phyloP scores from a whole-genome alignment of 2,329 filamentous ascomycete species.

The Lecanicillium sp. region DNA sequence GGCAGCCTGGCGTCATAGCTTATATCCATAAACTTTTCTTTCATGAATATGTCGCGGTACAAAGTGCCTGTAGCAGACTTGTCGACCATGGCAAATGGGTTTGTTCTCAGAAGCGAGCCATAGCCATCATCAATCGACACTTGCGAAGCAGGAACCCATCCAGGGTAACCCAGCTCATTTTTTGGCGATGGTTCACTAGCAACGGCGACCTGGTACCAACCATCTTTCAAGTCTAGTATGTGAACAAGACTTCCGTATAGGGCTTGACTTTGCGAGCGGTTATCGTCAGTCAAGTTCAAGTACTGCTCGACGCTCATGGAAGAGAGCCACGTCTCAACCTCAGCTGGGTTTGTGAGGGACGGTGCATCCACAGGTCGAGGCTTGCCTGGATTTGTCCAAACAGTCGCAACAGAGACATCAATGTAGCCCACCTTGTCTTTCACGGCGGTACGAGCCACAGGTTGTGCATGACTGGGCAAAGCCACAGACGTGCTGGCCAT shows the following conservation, averaged over 20 bases:
- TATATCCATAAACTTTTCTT: constrained; percentile 1
- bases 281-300: constrained; percentile 1
- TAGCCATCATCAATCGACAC: not conserved
- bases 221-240: not conserved
- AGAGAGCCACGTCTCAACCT: not conserved
- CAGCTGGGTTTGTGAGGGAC: not conserved
- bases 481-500: too few relatives aligned
- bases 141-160: constrained; percentile 1
- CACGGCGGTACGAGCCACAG: too few relatives aligned
- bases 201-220: constrained; percentile 1
- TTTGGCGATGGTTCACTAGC: not conserved
- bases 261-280: constrained; percentile 1
- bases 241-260: constrained; percentile 2
- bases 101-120: not conserved
- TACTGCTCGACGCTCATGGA: constrained; percentile 1
- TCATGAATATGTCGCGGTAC: not conserved
- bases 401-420: constrained; percentile 1
- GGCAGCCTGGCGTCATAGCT: constrained; percentile 1
- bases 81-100: constrained; percentile 2
- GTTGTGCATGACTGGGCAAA: too few relatives aligned
- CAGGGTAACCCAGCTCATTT: constrained; percentile 2
- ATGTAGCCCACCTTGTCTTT: not conserved
- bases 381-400: constrained; percentile 5
- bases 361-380: constrained; percentile 3
- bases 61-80: not conserved